These are phyloP conservation scores for Oryza punctata DNA, from an alignment of 176 grass and related monocot genomes.

Conservation along the genomic window DNA sequence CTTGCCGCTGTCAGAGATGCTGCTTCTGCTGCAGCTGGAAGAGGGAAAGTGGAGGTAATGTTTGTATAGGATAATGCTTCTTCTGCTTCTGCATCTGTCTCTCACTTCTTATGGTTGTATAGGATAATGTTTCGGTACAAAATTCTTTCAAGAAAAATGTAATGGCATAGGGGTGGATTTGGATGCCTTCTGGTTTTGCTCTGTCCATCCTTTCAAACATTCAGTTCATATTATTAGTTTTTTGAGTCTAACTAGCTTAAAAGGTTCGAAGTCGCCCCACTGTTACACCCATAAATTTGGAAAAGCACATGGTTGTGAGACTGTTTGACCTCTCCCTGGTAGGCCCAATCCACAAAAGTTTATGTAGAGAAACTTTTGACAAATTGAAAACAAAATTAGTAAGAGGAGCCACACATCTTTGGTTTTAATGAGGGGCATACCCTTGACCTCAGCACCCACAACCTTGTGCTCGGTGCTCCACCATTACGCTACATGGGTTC, in stretches of 20 bases:
- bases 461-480: background rate
- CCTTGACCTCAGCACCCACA: background rate
- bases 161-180: background rate
- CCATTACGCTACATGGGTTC: background rate
- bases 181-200: background rate
- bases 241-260: background rate
- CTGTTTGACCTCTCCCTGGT: background rate
- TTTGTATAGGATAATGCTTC: background rate
- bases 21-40: constrained; percentile 52
- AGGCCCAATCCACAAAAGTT: background rate
- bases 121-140: constrained; percentile 7
- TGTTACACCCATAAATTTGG: background rate
- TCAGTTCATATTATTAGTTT: background rate
- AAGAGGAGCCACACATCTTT: no score
- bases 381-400: background rate
- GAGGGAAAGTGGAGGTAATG: constrained; percentile 88
- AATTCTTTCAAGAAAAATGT: background rate
- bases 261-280: background rate
- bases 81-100: no score
- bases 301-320: background rate
- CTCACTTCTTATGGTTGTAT: background rate
- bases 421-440: background rate
- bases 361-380: background rate
- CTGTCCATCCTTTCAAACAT: background rate
- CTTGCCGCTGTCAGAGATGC: constrained; percentile 82